Conservation (phyloP, 2,329 filamentous ascomycete genomes). For the Epichloe gansuensis region DNA sequence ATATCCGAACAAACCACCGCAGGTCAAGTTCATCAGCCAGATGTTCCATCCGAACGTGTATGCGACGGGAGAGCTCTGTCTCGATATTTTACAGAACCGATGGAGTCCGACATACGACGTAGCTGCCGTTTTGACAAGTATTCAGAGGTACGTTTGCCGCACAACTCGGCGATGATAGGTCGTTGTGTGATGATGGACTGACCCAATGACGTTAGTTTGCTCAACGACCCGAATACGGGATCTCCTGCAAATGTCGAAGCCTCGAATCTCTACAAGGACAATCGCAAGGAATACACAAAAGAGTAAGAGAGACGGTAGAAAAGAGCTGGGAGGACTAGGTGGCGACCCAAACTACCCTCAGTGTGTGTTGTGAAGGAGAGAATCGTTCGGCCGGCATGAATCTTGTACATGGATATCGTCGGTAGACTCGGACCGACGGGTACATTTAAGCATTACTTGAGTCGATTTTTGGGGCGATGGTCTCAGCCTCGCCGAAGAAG, state of each 20-base stretch:
- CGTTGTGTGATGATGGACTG: too few species aligned
- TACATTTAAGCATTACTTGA: not conserved
- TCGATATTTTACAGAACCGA: constrained; percentile 94
- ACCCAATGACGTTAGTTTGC: constrained; percentile 44
- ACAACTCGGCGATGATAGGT: not conserved
- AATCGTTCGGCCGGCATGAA: not conserved
- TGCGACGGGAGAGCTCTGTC: constrained; percentile 85
- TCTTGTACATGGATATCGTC: not conserved
- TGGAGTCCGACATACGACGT: constrained; percentile 99
- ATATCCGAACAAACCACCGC: constrained; percentile 95
- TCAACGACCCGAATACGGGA: constrained; percentile 98
- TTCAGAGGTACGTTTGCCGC: constrained; percentile 60
- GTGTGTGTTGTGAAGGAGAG: not conserved
- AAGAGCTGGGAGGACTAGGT: constrained; percentile 93
- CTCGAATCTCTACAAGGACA: constrained; percentile 96
- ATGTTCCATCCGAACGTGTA: constrained; percentile 99
- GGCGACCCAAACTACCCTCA: not conserved
- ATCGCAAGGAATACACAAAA: constrained; percentile 91
- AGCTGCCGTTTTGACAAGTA: constrained; percentile 90
- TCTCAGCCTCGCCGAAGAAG: not conserved
- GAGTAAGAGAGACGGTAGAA: constrained; percentile 91
- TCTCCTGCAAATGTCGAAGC: constrained; percentile 97
- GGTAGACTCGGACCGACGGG: not conserved
- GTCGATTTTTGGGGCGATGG: not conserved
- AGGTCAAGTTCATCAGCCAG: constrained; percentile 95